These are phyloP conservation scores for Leccinum uliginosum DNA, from an alignment of 768 basidiomycete species.

Conservation along the genomic window DNA sequence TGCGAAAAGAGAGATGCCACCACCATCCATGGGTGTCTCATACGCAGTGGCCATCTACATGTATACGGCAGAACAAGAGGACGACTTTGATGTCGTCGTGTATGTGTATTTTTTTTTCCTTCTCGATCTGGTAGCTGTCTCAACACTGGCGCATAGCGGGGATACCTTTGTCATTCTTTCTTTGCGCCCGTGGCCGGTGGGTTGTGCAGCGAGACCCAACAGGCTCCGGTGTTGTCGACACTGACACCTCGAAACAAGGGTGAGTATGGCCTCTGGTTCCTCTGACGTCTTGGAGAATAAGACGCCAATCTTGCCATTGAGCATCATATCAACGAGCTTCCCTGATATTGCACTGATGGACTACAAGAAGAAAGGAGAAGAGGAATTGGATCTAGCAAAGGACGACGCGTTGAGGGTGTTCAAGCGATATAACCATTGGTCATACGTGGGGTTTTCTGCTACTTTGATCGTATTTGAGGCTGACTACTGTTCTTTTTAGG, in stretches of 20 bases:
- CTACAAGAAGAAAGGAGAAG: conserved; percentile 89
- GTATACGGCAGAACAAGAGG: conserved; percentile 97
- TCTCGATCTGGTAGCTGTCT: conserved; percentile 1
- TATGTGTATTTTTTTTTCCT: conserved; percentile 40
- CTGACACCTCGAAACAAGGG: conserved; percentile 78
- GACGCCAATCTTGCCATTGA: conserved; percentile 82
- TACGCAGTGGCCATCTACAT: conserved; percentile 99
- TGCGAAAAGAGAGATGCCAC: conserved; percentile 38
- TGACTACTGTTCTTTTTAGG: conserved; percentile 44
- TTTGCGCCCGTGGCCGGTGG: conserved; percentile 98
- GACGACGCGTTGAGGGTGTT: conserved; percentile 90
- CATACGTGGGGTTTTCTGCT: conserved; percentile 55
- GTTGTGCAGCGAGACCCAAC: conserved; percentile 93
- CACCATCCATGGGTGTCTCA: conserved; percentile 58
- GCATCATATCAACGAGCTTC: conserved; percentile 96
- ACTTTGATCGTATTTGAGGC: not conserved
- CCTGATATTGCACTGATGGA: conserved; percentile 97
- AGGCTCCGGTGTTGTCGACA: conserved; percentile 73
- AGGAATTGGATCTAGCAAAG: conserved; percentile 85
- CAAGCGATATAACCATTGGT: conserved; percentile 98
- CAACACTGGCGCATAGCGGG: conserved; percentile 46
- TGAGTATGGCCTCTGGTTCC: conserved; percentile 69
- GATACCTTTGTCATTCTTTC: conserved; percentile 93
- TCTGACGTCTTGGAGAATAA: conserved; percentile 40
- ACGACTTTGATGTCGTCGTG: conserved; percentile 98